Percentiles rank a stretch among this genome's conserved stretches.
Conservation (phyloP, 176 grass and related monocot genomes). For the Lolium perenne region DNA sequence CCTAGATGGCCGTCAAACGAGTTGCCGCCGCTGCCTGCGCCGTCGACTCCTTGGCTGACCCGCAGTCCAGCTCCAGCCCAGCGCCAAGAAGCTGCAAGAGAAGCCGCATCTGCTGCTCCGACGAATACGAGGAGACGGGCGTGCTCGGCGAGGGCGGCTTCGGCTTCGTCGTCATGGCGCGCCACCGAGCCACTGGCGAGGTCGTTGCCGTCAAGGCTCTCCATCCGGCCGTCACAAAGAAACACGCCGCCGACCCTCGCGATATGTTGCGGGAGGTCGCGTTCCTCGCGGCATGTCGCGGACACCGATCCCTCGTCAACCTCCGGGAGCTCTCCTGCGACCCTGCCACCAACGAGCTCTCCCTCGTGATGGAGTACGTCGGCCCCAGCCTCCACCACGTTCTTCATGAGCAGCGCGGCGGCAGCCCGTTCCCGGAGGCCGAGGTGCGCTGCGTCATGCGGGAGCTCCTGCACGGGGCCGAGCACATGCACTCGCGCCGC, state of each 20-base stretch:
- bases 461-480: constrained; percentile 37
- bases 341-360: background rate
- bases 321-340: constrained; percentile 36
- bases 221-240: background rate
- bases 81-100: background rate
- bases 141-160: constrained; percentile 20
- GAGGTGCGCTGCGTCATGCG: constrained; percentile 36
- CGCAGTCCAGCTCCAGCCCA: background rate
- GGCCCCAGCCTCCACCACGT: constrained; percentile 47
- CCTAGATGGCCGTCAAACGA: constrained; percentile 23
- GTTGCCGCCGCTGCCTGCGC: background rate
- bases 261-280: background rate
- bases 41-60: background rate
- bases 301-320: constrained; percentile 41
- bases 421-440: constrained; percentile 24
- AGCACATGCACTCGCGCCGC: constrained; percentile 37
- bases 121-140: constrained; percentile 20
- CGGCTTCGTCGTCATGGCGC: constrained; percentile 27
- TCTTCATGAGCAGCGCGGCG: background rate
- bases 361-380: constrained; percentile 58
- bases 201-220: constrained; percentile 45
- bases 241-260: background rate
- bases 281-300: constrained; percentile 29
- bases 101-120: background rate
- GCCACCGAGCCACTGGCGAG: constrained; percentile 31